Conservation (phyloP, 495 filamentous ascomycete genomes). For the Aspergillus coremiiformis region DNA sequence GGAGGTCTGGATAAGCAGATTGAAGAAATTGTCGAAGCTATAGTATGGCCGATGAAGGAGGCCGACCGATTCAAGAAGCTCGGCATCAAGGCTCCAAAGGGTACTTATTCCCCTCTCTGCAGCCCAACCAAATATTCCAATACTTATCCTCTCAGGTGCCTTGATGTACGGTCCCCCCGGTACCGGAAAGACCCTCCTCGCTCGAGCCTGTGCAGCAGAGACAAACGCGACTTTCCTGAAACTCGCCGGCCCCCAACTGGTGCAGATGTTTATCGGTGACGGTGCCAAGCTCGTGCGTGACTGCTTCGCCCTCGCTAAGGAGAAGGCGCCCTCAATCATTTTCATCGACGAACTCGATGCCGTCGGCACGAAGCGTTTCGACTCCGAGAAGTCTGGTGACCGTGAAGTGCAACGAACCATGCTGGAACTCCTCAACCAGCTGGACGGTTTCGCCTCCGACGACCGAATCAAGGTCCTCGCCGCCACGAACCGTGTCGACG, state of each 20-base stretch:
- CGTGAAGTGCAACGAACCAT: slow-evolving; percentile 98
- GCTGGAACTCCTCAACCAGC: slow-evolving; percentile 97
- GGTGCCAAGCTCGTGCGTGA: slow-evolving; percentile 97
- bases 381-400: slow-evolving; percentile 96
- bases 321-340: slow-evolving; percentile 97
- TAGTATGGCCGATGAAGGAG: slow-evolving; percentile 99
- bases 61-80: slow-evolving; percentile 98
- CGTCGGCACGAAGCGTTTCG: slow-evolving; percentile 96
- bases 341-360: slow-evolving; percentile 99
- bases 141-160: slow-evolving; percentile 52
- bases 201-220: slow-evolving; percentile 93
- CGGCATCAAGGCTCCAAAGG: slow-evolving; percentile 99
- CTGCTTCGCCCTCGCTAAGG: slow-evolving; percentile 94
- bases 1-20: slow-evolving; percentile 98
- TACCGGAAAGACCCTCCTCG: slow-evolving; percentile 93
- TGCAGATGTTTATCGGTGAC: slow-evolving; percentile 99
- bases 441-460: slow-evolving; percentile 98
- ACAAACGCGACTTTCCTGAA: slow-evolving; percentile 99
- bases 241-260: slow-evolving; percentile 95
- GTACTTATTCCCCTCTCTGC: slow-evolving; percentile 39
- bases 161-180: slow-evolving; percentile 98
- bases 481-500: slow-evolving; percentile 96
- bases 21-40: slow-evolving; percentile 97
- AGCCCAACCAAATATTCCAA: background rate
- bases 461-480: slow-evolving; percentile 98